A percentile compares a stretch with the other conserved stretches of the same genome.
These are phyloP conservation scores for Leccinum incarnatum DNA, from an alignment of 768 basidiomycete species.

Conservation along the genomic window DNA sequence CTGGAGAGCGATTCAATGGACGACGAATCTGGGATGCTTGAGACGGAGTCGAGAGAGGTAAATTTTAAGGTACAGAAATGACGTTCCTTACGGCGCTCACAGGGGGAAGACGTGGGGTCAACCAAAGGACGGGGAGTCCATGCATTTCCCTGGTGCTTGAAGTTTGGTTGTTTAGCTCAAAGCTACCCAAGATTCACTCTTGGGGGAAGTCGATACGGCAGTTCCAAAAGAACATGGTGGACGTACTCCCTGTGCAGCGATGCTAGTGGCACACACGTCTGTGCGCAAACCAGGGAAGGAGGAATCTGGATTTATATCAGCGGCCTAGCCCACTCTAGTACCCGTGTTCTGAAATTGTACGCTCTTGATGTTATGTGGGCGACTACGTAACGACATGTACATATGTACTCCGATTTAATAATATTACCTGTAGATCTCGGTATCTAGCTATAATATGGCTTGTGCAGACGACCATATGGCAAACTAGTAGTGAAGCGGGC, in stretches of 20 bases:
- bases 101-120: not conserved
- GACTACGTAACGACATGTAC: not conserved
- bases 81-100: constrained; percentile 3
- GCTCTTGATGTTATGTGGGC: too few relatives aligned
- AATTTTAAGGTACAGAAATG: constrained; percentile 6
- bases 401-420: not conserved
- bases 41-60: not conserved
- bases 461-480: not conserved
- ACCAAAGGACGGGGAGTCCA: not conserved
- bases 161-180: not conserved
- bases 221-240: too few relatives aligned
- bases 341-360: too few relatives aligned
- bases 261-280: too few relatives aligned
- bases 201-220: not conserved
- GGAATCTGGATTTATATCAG: too few relatives aligned
- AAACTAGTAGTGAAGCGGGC: not conserved
- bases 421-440: not conserved
- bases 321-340: too few relatives aligned
- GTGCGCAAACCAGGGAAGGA: too few relatives aligned
- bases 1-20: not conserved
- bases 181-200: not conserved
- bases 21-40: not conserved
- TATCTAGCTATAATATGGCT: not conserved
- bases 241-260: too few relatives aligned
- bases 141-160: not conserved